Evolutionary conservation across 1,284 basidiomycete genomes (phyloP).

Genomic region (Sparassis latifolia): DNA sequence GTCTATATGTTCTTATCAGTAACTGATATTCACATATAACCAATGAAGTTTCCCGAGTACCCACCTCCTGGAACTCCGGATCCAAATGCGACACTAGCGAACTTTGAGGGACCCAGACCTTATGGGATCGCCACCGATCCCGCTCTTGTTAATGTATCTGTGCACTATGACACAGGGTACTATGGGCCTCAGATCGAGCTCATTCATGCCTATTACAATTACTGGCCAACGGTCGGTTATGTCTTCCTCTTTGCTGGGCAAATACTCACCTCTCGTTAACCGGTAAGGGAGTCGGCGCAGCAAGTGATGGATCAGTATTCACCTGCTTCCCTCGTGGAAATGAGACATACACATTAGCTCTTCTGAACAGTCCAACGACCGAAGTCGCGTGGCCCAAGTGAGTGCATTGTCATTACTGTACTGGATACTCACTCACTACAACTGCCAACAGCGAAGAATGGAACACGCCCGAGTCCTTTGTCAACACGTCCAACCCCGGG

Average conservation of each 20-base stretch:
- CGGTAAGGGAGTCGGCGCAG: constrained; percentile 15
- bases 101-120: constrained; percentile 7
- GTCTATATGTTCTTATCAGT: neutral
- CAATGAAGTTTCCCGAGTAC: constrained; percentile 14
- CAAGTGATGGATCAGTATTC: constrained; percentile 15
- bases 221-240: constrained; percentile 15
- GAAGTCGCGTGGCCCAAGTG: constrained; percentile 16
- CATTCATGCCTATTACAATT: constrained; percentile 17
- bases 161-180: constrained; percentile 16
- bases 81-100: constrained; percentile 12
- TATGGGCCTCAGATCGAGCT: constrained; percentile 15
- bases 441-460: constrained; percentile 10
- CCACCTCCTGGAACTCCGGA: constrained; percentile 14
- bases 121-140: constrained; percentile 7
- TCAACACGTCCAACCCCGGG: constrained; percentile 12
- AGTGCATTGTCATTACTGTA: neutral
- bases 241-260: neutral
- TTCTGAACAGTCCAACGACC: constrained; percentile 13
- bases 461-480: constrained; percentile 16
- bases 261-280: neutral
- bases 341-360: constrained; percentile 16
- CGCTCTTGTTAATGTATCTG: constrained; percentile 3
- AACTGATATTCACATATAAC: neutral
- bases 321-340: constrained; percentile 17
- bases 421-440: neutral